Conservation (phyloP, 805 yeast genomes). For the Spathaspora sp. region DNA sequence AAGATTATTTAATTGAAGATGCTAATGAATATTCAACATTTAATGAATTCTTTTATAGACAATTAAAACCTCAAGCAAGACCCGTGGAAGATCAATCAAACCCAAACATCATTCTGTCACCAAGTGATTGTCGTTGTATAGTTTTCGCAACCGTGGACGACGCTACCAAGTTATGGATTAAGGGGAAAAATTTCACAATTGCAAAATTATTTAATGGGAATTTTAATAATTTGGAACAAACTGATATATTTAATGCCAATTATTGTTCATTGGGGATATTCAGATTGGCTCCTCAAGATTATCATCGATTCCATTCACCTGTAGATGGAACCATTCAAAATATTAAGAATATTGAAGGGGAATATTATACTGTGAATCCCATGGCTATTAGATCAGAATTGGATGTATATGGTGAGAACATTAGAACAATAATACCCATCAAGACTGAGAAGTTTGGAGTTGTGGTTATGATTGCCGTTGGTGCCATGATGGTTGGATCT, state of each 20-base stretch:
- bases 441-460: conserved; percentile 74
- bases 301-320: conserved; percentile 89
- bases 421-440: conserved; percentile 73
- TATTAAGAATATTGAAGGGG: conserved; percentile 74
- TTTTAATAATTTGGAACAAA: conserved; percentile 39
- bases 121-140: conserved; percentile 86
- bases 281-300: conserved; percentile 94
- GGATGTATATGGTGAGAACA: conserved; percentile 92
- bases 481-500: conserved; percentile 99
- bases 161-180: conserved; percentile 85
- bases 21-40: conserved; percentile 58
- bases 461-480: conserved; percentile 76
- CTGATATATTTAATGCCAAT: conserved; percentile 28
- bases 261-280: conserved; percentile 72
- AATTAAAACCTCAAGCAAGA: conserved; percentile 67
- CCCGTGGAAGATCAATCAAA: conserved; percentile 57
- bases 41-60: conserved; percentile 86
- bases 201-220: conserved; percentile 52
- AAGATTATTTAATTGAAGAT: conserved; percentile 57
- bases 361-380: conserved; percentile 94
- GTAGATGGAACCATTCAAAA: conserved; percentile 70
- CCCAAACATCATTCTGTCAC: conserved; percentile 55
- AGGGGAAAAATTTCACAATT: conserved; percentile 74
- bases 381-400: conserved; percentile 89
- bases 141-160: conserved; percentile 54